These are phyloP conservation scores for Halenospora varia DNA, from an alignment of 495 filamentous ascomycete genomes.

Conservation along the genomic window DNA sequence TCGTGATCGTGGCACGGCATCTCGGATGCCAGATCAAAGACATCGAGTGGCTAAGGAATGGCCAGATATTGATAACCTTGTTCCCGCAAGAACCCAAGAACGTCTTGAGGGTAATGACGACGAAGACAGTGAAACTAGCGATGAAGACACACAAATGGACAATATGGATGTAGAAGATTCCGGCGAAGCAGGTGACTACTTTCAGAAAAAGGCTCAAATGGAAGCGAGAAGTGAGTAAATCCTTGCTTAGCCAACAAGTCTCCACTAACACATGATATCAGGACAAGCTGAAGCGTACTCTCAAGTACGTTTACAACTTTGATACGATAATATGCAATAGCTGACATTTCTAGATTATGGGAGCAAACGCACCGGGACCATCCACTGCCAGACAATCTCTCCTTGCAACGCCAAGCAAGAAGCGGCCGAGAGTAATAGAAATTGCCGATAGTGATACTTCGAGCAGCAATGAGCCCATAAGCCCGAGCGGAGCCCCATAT, in stretches of 20 bases:
- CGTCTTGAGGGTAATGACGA: neutral
- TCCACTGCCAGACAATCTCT: neutral
- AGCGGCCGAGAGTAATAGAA: slow-evolving; percentile 5
- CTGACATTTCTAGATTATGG: neutral
- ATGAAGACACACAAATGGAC: neutral
- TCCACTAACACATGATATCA: neutral
- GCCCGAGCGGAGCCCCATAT: slow-evolving; percentile 3
- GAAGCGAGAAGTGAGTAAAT: neutral
- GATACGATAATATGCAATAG: neutral
- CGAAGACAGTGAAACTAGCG: neutral
- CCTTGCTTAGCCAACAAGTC: neutral
- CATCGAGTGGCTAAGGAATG: neutral
- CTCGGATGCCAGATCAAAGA: neutral
- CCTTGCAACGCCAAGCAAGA: slow-evolving; percentile 7
- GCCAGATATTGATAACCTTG: neutral
- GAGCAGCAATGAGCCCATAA: slow-evolving; percentile 6
- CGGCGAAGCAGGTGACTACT: too few relatives aligned
- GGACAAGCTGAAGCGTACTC: neutral
- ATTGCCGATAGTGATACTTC: slow-evolving; percentile 9
- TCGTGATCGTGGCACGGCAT: neutral
- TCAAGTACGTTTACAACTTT: neutral
- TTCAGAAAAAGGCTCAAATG: neutral
- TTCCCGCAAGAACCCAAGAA: neutral
- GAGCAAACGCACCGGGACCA: neutral
- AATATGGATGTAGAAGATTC: neutral